Conservation (phyloP, 208 protist species). For the Crithidia sp. region DNA sequence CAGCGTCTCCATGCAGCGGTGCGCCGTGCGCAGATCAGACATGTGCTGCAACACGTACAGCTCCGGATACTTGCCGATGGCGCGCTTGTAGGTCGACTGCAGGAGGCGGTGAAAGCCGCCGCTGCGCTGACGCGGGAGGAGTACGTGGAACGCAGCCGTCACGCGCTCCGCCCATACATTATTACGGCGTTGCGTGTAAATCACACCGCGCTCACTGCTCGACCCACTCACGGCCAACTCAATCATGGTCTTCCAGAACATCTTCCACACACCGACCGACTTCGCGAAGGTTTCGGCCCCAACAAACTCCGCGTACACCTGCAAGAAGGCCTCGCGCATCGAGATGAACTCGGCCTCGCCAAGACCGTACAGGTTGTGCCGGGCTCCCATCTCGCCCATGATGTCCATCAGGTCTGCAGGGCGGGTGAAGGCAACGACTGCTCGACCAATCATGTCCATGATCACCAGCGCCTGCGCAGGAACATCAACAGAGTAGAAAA, state of each 20-base stretch:
- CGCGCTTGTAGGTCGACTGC: slow-evolving; percentile 31
- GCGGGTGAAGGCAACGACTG: slow-evolving; percentile 23
- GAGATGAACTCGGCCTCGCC: slow-evolving; percentile 13
- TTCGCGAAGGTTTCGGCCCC: not conserved
- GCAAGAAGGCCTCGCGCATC: slow-evolving; percentile 26
- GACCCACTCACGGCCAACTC: slow-evolving; percentile 10
- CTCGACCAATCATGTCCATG: slow-evolving; percentile 34
- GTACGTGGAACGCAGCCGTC: not conserved
- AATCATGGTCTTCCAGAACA: slow-evolving; percentile 22
- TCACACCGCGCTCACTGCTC: slow-evolving; percentile 12
- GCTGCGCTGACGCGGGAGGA: slow-evolving; percentile 25
- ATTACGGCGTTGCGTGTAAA: slow-evolving; percentile 16
- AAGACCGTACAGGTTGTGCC: slow-evolving; percentile 32
- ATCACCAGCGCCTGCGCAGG: slow-evolving; percentile 14
- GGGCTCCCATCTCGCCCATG: slow-evolving; percentile 33
- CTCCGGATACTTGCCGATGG: slow-evolving; percentile 18
- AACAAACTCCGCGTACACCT: slow-evolving; percentile 13
- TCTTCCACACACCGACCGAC: slow-evolving; percentile 18
- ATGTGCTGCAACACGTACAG: slow-evolving; percentile 29
- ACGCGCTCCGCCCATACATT: slow-evolving; percentile 18
- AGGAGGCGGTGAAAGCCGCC: slow-evolving; percentile 36
- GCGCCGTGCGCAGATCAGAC: slow-evolving; percentile 21
- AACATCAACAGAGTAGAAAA: slow-evolving; percentile 17
- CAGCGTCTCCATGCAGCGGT: slow-evolving; percentile 30
- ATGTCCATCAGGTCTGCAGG: slow-evolving; percentile 27